phyloP scores from a whole-genome alignment of 1,139 yeast genomes.

The Yamadazyma oceani region DNA sequence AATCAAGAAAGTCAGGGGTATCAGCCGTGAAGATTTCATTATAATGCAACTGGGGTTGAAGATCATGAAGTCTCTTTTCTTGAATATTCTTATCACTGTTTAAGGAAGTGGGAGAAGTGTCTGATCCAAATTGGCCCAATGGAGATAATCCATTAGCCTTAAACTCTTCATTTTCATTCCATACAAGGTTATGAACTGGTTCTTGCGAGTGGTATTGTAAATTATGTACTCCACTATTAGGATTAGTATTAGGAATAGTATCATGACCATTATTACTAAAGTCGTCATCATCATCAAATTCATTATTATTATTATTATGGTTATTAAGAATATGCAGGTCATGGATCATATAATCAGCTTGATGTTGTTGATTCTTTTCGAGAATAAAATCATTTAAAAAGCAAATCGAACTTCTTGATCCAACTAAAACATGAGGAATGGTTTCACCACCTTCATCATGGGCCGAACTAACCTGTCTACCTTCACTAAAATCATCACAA shows the following conservation, averaged over 20 bases:
- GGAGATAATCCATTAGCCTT: constrained; percentile 25
- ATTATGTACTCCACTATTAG: no score
- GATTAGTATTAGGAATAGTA: neutral
- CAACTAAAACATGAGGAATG: constrained; percentile 56
- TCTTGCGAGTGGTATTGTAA: constrained; percentile 5
- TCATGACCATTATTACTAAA: constrained; percentile 7
- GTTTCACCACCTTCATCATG: constrained; percentile 54
- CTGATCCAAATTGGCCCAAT: constrained; percentile 25
- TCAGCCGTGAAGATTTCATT: constrained; percentile 26
- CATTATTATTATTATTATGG: constrained; percentile 16
- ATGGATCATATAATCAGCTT: constrained; percentile 14
- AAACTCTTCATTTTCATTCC: constrained; percentile 22
- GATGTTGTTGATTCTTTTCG: constrained; percentile 34
- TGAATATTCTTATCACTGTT: constrained; percentile 15
- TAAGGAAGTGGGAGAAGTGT: constrained; percentile 25
- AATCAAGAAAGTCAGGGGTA: constrained; percentile 33
- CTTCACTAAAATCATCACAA: constrained; percentile 81
- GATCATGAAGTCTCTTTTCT: constrained; percentile 12
- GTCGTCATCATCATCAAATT: constrained; percentile 11
- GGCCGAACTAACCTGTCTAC: constrained; percentile 74
- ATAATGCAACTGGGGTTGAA: constrained; percentile 14
- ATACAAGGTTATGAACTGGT: constrained; percentile 14
- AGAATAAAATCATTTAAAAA: constrained; percentile 55
- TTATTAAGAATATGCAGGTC: constrained; percentile 4
- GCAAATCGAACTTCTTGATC: constrained; percentile 50